Evolutionary conservation across 306 rosid genomes (phyloP).

Genomic region (Cucumis sativus): DNA sequence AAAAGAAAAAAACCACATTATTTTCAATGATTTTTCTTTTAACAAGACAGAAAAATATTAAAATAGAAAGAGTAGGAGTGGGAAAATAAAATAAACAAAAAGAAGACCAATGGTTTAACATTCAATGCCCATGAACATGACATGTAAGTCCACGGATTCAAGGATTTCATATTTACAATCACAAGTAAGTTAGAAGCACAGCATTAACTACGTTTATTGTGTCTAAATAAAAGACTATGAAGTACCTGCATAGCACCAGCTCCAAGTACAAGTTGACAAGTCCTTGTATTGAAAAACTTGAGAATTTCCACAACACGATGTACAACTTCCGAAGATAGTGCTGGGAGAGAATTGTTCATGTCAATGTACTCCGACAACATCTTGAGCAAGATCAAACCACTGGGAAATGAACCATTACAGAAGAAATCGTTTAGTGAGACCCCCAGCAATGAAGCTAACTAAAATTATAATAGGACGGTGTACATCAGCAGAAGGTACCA

Average conservation of each 20-base stretch:
- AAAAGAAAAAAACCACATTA: not conserved
- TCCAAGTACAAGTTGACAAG: conserved; percentile 98
- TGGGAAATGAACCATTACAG: conserved; percentile 23
- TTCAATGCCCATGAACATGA: not conserved
- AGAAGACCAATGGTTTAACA: not conserved
- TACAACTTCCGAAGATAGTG: conserved; percentile 82
- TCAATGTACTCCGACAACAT: conserved; percentile 93
- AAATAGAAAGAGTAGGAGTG: not conserved
- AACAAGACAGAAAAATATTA: not conserved
- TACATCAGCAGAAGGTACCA: not conserved
- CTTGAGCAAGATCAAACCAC: conserved; percentile 95
- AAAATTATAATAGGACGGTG: not conserved
- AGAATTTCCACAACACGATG: conserved; percentile 90
- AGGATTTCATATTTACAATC: conserved; percentile 1
- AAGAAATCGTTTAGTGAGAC: conserved; percentile 2
- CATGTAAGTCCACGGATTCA: not conserved
- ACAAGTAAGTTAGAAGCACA: not conserved
- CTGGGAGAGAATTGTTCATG: conserved; percentile 69
- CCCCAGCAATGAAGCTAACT: not conserved
- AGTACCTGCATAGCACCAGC: conserved; percentile 99
- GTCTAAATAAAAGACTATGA: not conserved
- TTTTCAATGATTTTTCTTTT: not conserved
- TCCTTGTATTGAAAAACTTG: conserved; percentile 93
- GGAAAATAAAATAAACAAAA: not conserved
- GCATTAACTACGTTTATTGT: not conserved